Evolutionary conservation across 73 alveolate genomes (phyloP).

Genomic region (Tetrahymena elliotti): DNA sequence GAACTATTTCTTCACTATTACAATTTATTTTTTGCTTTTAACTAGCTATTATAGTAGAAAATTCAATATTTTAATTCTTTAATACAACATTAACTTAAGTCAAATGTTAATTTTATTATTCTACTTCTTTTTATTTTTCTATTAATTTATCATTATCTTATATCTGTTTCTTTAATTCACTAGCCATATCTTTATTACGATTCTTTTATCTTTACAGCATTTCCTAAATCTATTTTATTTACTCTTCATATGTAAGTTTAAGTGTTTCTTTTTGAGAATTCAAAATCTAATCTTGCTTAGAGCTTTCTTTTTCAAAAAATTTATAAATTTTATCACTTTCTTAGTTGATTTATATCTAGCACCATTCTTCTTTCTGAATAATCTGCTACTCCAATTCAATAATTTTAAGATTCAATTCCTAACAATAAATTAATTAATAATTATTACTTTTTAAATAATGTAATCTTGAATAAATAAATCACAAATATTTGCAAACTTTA

Average conservation of each 20-base stretch:
- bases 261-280: background rate
- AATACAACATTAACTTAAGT: background rate
- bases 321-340: background rate
- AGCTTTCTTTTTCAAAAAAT: background rate
- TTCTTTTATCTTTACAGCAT: background rate
- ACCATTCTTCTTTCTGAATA: background rate
- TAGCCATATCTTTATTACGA: background rate
- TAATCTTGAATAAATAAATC: background rate
- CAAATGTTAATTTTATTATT: background rate
- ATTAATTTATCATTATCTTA: background rate
- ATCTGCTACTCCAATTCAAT: background rate
- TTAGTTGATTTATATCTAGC: background rate
- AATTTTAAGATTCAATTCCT: background rate
- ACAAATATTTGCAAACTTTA: too few species aligned
- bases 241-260: background rate
- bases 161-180: background rate
- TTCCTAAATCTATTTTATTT: background rate
- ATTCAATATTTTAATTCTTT: background rate
- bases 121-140: background rate
- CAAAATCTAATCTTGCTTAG: background rate
- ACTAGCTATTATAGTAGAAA: background rate
- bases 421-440: background rate
- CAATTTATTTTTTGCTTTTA: background rate
- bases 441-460: background rate
- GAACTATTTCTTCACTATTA: background rate